phyloP scores from a whole-genome alignment of 176 grass and related monocot genomes.

The Miscanthus lutarioriparius region DNA sequence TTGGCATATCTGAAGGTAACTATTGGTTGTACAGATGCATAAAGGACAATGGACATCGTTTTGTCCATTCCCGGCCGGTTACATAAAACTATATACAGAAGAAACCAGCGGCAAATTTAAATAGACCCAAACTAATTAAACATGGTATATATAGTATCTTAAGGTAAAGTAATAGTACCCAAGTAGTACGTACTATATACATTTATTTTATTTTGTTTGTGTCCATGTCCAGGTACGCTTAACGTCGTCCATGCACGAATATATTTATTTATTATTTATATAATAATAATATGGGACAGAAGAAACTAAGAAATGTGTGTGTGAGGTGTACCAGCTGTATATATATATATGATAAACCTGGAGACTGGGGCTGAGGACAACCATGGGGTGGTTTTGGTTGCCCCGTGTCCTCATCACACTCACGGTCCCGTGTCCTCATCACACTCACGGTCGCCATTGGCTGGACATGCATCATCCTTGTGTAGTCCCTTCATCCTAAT shows the following conservation, averaged over 20 bases:
- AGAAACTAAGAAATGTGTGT: no score
- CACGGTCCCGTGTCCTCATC: background rate
- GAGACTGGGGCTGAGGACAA: background rate
- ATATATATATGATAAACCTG: background rate
- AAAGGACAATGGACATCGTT: background rate
- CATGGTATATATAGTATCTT: background rate
- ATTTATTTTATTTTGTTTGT: no score
- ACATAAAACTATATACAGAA: slow-evolving; percentile 12
- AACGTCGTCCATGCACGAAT: background rate
- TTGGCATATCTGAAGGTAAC: background rate
- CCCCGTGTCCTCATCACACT: no score
- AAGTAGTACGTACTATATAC: background rate
- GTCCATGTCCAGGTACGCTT: slow-evolving; percentile 39
- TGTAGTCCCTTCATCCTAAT: no score
- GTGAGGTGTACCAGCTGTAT: no score
- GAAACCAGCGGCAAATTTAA: slow-evolving; percentile 25
- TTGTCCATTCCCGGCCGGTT: slow-evolving; percentile 8
- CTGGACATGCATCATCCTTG: no score
- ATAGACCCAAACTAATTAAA: background rate
- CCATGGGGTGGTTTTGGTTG: background rate
- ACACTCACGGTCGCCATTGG: background rate
- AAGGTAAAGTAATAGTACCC: background rate
- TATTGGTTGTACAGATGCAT: background rate
- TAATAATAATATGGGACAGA: no score
- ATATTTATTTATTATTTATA: background rate